These are phyloP conservation scores for Leptomonas pyrrhocoris DNA, from an alignment of 208 protist species.

Conservation along the genomic window DNA sequence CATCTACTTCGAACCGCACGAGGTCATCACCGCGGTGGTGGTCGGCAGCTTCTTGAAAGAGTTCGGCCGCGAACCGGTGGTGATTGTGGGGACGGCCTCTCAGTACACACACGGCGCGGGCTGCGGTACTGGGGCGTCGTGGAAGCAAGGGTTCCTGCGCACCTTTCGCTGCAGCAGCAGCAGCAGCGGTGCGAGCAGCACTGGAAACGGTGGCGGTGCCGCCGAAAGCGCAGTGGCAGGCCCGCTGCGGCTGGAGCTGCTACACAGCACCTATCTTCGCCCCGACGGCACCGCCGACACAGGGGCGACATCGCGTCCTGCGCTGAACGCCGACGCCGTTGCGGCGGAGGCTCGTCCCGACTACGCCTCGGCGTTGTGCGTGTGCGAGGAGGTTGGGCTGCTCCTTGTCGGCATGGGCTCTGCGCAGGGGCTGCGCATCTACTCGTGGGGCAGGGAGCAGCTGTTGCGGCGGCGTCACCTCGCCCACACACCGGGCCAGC, in stretches of 20 bases:
- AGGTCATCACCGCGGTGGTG: constrained; percentile 58
- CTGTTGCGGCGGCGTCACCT: constrained; percentile 73
- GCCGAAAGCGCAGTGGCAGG: constrained; percentile 13
- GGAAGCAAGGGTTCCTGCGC: constrained; percentile 62
- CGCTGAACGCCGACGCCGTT: constrained; percentile 2
- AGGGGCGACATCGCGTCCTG: not conserved
- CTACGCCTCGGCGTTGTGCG: constrained; percentile 73
- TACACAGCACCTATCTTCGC: constrained; percentile 70
- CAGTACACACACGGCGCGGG: constrained; percentile 77
- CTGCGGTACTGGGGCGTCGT: constrained; percentile 51
- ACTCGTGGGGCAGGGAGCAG: constrained; percentile 66
- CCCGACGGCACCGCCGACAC: constrained; percentile 6
- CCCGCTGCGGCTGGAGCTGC: constrained; percentile 52
- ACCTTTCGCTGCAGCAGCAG: constrained; percentile 59
- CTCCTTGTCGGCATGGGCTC: constrained; percentile 77
- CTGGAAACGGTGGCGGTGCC: not conserved
- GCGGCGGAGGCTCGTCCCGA: constrained; percentile 29
- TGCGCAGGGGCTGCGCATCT: constrained; percentile 75
- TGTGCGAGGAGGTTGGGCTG: constrained; percentile 77
- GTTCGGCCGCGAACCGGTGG: constrained; percentile 74
- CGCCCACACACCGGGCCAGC: constrained; percentile 51
- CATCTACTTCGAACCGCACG: constrained; percentile 68
- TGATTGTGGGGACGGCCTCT: constrained; percentile 61
- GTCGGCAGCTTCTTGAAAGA: constrained; percentile 77
- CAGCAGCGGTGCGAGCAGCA: not conserved